phyloP scores from a whole-genome alignment of 139 green algal species.

The Mychonastes homosphaera region DNA sequence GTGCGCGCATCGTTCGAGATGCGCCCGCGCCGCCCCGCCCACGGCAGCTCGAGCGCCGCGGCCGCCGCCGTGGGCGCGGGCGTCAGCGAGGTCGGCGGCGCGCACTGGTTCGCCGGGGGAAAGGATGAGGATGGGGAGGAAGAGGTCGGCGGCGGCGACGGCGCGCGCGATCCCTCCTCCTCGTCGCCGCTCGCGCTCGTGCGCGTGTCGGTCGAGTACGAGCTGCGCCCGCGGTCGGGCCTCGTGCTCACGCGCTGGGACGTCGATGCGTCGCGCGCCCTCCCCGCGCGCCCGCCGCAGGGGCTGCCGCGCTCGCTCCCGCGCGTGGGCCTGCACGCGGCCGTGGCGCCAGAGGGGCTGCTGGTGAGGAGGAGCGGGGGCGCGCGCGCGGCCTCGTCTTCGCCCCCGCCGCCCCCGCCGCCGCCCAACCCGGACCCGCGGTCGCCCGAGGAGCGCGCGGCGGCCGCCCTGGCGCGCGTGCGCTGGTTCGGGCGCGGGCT shows the following conservation, averaged over 20 bases:
- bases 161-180: neutral
- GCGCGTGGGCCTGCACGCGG: constrained; percentile 8
- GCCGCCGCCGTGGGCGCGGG: constrained; percentile 22
- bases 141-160: neutral
- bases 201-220: constrained; percentile 29
- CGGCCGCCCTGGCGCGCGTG: neutral
- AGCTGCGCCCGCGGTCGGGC: constrained; percentile 24
- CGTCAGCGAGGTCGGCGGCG: constrained; percentile 52
- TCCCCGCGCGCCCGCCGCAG: constrained; percentile 40
- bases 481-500: constrained; percentile 74
- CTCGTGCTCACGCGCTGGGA: constrained; percentile 37
- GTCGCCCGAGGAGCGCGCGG: neutral
- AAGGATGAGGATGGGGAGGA: neutral
- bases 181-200: constrained; percentile 25
- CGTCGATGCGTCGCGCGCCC: constrained; percentile 45
- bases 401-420: too few relatives aligned
- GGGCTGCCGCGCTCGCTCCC: constrained; percentile 21
- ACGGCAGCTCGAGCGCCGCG: neutral
- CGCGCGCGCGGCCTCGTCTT: too few relatives aligned
- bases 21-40: neutral
- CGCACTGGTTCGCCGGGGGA: constrained; percentile 46
- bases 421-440: too few relatives aligned
- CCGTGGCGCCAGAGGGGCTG: too few relatives aligned
- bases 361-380: too few relatives aligned
- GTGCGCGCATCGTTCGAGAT: neutral